Percentiles rank a stretch among this genome's conserved stretches.
Evolutionary conservation across 78 protist genomes (phyloP).

Genomic region (Dictyostelium brefeldianum): DNA sequence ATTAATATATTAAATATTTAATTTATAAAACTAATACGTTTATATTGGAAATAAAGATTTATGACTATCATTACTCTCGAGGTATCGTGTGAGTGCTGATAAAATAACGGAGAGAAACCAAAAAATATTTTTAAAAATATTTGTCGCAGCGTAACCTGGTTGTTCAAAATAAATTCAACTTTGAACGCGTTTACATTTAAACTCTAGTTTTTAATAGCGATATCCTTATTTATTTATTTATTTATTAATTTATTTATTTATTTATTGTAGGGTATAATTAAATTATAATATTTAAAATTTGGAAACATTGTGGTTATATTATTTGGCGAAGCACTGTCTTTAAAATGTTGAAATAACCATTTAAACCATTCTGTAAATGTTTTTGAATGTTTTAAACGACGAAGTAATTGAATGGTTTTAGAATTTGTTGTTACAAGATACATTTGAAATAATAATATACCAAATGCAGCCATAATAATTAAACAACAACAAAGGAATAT

Average conservation of each 20-base stretch:
- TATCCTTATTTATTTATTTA: neutral
- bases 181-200: neutral
- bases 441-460: slow-evolving; percentile 23
- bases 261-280: slow-evolving; percentile 10
- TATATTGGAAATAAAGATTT: too few species aligned
- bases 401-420: slow-evolving; percentile 7
- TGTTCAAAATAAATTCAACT: too few species aligned
- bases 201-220: neutral
- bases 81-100: neutral
- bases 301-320: neutral
- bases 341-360: slow-evolving; percentile 10
- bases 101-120: too few species aligned
- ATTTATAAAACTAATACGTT: too few species aligned
- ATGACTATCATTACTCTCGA: too few species aligned
- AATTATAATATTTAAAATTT: slow-evolving; percentile 1
- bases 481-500: slow-evolving; percentile 39
- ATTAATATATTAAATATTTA: too few species aligned
- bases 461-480: neutral
- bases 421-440: slow-evolving; percentile 45
- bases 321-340: neutral
- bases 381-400: slow-evolving; percentile 2
- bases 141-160: too few species aligned
- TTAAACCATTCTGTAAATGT: slow-evolving; percentile 8
- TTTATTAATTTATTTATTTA: neutral
- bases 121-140: too few species aligned